phyloP scores from a whole-genome alignment of 2,329 filamentous ascomycete species.

The Ceratocystis eucalypticola region DNA sequence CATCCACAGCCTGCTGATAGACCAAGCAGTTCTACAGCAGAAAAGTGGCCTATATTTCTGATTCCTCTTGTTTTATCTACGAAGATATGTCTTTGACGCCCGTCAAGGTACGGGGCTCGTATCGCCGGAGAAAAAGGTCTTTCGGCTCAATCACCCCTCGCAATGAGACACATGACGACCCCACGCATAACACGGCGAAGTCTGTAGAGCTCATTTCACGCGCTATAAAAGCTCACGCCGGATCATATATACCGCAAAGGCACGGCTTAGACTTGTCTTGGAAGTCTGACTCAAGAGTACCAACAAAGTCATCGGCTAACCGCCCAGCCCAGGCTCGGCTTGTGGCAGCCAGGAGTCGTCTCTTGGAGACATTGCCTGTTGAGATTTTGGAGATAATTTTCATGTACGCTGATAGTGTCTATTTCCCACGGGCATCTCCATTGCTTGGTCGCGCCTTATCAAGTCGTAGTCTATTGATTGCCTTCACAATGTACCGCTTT shows the following conservation, averaged over 20 bases:
- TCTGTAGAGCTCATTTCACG: not conserved
- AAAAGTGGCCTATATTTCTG: not conserved
- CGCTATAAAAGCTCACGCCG: not conserved
- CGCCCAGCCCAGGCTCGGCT: not conserved
- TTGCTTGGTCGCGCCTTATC: constrained; percentile 37
- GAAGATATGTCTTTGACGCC: not conserved
- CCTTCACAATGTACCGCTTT: constrained; percentile 29
- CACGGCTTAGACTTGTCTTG: not conserved
- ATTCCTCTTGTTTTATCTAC: not conserved
- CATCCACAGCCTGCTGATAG: too few species aligned
- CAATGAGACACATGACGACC: not conserved
- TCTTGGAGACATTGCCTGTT: constrained; percentile 32
- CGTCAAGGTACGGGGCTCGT: not conserved
- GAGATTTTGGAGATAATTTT: constrained; percentile 43
- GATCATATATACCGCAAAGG: not conserved
- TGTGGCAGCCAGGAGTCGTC: not conserved
- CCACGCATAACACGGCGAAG: not conserved
- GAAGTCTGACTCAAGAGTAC: not conserved
- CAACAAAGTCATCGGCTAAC: not conserved
- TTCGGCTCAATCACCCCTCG: not conserved
- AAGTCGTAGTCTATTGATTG: constrained; percentile 1
- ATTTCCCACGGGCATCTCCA: constrained; percentile 33
- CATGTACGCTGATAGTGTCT: constrained; percentile 35
- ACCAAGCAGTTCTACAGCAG: too few species aligned
- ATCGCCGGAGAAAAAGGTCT: not conserved